Conservation (phyloP, 106 monocot genomes). For the Dendrobium catenatum region DNA sequence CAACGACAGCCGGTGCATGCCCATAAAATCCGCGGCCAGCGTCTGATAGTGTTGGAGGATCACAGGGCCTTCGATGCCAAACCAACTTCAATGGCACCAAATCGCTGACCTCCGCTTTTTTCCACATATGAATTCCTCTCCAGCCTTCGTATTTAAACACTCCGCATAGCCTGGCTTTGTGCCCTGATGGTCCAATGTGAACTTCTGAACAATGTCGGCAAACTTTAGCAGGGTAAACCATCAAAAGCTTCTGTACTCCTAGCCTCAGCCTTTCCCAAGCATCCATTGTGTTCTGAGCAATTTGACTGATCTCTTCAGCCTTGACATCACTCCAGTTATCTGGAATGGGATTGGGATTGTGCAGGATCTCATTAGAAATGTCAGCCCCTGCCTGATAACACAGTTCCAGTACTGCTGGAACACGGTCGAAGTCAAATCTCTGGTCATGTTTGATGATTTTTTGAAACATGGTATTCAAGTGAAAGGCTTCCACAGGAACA, state of each 20-base stretch:
- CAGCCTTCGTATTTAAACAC: conserved; percentile 68
- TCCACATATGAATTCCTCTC: conserved; percentile 71
- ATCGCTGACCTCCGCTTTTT: conserved; percentile 70
- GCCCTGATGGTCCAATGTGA: conserved; percentile 78
- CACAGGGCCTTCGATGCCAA: conserved; percentile 74
- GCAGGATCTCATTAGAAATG: conserved; percentile 25
- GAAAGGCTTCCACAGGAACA: conserved; percentile 59
- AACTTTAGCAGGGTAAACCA: conserved; percentile 69
- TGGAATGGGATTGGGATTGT: neutral
- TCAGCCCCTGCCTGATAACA: conserved; percentile 80
- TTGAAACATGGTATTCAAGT: conserved; percentile 62
- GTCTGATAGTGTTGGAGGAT: conserved; percentile 61
- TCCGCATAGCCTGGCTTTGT: conserved; percentile 79
- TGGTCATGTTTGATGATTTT: conserved; percentile 65
- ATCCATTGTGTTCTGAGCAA: conserved; percentile 44
- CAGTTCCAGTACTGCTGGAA: conserved; percentile 75
- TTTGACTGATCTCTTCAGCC: neutral
- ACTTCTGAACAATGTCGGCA: conserved; percentile 77
- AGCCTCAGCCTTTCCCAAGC: conserved; percentile 71
- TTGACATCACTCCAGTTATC: neutral
- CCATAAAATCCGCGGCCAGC: conserved; percentile 71
- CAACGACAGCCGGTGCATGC: conserved; percentile 87
- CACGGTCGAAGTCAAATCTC: conserved; percentile 57
- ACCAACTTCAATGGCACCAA: conserved; percentile 61
- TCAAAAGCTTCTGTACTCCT: conserved; percentile 63